A percentile compares a stretch with the other conserved stretches of the same genome.
Conservation (phyloP, 108 stramenopile species). For the Cylindrotheca fusiformis region DNA sequence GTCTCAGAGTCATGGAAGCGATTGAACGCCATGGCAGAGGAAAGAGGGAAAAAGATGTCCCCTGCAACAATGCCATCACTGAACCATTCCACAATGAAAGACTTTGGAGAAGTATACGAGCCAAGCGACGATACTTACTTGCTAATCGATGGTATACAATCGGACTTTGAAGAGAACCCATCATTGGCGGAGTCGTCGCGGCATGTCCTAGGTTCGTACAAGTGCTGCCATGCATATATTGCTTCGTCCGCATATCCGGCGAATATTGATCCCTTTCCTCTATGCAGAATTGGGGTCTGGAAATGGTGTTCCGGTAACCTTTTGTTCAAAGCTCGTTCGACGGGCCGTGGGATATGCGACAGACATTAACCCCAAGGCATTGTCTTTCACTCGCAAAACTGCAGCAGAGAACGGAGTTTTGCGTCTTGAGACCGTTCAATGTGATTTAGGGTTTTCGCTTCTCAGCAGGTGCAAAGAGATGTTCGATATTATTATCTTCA, state of each 20-base stretch:
- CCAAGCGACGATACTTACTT: constrained; percentile 90
- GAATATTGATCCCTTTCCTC: no score
- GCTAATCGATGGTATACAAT: constrained; percentile 77
- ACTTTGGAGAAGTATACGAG: constrained; percentile 84
- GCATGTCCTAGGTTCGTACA: neutral
- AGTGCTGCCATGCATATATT: neutral
- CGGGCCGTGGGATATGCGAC: constrained; percentile 37
- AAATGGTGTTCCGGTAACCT: constrained; percentile 68
- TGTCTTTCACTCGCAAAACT: constrained; percentile 57
- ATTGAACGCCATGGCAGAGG: constrained; percentile 55
- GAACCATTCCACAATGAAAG: constrained; percentile 62
- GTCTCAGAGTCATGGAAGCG: constrained; percentile 28
- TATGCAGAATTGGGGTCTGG: constrained; percentile 92
- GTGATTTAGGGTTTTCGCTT: constrained; percentile 65
- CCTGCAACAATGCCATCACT: constrained; percentile 67
- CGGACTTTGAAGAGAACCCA: neutral
- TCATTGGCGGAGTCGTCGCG: neutral
- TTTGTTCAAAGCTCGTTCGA: constrained; percentile 46
- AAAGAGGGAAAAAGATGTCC: constrained; percentile 38
- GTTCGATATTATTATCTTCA: constrained; percentile 86
- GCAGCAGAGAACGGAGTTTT: constrained; percentile 53
- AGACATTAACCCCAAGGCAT: constrained; percentile 79
- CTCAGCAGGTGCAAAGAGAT: constrained; percentile 26
- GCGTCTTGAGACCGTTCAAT: constrained; percentile 47
- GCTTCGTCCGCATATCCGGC: no score